phyloP scores from a whole-genome alignment of 768 basidiomycete genomes.

The Kockovaella imperatae region DNA sequence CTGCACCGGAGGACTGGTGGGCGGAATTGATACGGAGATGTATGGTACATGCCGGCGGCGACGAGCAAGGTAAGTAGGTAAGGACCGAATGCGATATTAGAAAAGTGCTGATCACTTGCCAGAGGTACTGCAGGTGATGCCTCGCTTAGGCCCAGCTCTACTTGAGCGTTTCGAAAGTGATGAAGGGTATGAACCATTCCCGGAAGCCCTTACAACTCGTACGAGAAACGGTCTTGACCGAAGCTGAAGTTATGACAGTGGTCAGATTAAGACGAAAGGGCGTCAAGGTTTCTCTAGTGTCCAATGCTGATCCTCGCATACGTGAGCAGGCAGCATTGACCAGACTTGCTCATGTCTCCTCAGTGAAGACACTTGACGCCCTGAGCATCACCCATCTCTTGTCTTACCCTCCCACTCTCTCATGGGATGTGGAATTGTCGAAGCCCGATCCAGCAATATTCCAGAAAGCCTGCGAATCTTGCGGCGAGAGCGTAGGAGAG shows the following conservation, averaged over 20 bases:
- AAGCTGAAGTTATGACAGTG: slow-evolving; percentile 19
- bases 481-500: slow-evolving; percentile 10
- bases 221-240: too few species aligned
- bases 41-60: slow-evolving; percentile 29
- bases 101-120: neutral
- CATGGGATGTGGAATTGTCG: slow-evolving; percentile 30
- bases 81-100: neutral
- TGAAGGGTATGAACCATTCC: slow-evolving; percentile 35
- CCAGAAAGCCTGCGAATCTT: slow-evolving; percentile 21
- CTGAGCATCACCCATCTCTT: slow-evolving; percentile 28
- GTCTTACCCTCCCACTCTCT: slow-evolving; percentile 30
- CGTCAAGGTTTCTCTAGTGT: slow-evolving; percentile 30
- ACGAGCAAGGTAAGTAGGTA: slow-evolving; percentile 8
- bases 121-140: slow-evolving; percentile 23
- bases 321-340: slow-evolving; percentile 14
- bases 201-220: slow-evolving; percentile 33
- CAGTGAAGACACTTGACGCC: slow-evolving; percentile 37
- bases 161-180: slow-evolving; percentile 35
- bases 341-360: neutral
- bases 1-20: slow-evolving; percentile 40
- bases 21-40: slow-evolving; percentile 30
- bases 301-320: slow-evolving; percentile 42
- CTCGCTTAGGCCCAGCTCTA: slow-evolving; percentile 19
- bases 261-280: slow-evolving; percentile 18
- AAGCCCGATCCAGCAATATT: slow-evolving; percentile 35